Base-by-base conservation (phyloP, 208 protist genomes). In the Acanthamoeba castellanii region DNA sequence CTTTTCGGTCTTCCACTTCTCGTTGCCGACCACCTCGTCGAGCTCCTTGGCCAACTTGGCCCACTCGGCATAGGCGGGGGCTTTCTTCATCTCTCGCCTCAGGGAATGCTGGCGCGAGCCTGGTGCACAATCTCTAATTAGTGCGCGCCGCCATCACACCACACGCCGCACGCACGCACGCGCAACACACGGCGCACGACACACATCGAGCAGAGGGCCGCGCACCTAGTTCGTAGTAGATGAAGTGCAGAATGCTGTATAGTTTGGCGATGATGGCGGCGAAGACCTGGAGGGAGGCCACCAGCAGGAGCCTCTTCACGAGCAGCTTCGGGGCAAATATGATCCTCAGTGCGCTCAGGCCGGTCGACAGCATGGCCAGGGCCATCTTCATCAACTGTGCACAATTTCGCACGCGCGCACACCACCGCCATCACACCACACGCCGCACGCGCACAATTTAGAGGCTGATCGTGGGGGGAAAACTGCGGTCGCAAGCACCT, bases 1-100 rank as follows among this genome's bases (percentile, higher is more conserved):
- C 32, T 92, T 92, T 5, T 92, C 85, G 52, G 57, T 11, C 61
- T 92, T 92, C 85, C 85, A 92, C 27, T 66, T 50, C 61, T 92
- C 85, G 30, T 92, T 92, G 57, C 85, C 85, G 5, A 72, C 85
- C 61, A 94, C 70, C 18, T 22, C 70, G 45, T 94, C 90, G 25
- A 87, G 52, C 74, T 87, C 74, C 45, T 94, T 94, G 20, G 66
- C 66, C 32, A 82, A 20, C 25, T 57, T 22, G 6, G 47, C 57
- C 74, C 90, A 94, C 52, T 87, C 66, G n/a, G n/a, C 34, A 6
- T 87, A 94, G 34, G 66, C 84, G 37, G 47, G 18, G 18, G 90
- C 74, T 14, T 22, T 66, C 37, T 87, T 59, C 72, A 94, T 61
- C 47, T 72, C 13, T 1, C 57, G 68, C 42, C 61, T 37, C 37